Conservation (phyloP, 805 yeast genomes). For the Debaryomyces tyrocola region DNA sequence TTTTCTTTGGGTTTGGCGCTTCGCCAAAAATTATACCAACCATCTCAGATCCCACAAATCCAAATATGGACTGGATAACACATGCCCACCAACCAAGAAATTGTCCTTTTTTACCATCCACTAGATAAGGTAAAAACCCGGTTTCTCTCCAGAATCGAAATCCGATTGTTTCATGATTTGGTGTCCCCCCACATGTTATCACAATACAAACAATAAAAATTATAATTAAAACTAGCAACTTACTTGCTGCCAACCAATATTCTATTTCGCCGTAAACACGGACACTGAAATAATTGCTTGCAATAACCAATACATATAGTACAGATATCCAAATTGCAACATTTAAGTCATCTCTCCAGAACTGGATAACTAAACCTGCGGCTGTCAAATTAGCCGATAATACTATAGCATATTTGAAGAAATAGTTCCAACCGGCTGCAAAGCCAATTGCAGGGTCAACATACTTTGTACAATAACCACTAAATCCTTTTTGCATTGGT, state of each 20-base stretch:
- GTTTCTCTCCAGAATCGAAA: slow-evolving; percentile 8
- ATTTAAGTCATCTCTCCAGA: slow-evolving; percentile 6
- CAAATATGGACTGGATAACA: slow-evolving; percentile 38
- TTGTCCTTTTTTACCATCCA: slow-evolving; percentile 17
- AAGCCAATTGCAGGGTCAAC: slow-evolving; percentile 63
- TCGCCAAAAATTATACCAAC: slow-evolving; percentile 11
- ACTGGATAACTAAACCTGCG: slow-evolving; percentile 6
- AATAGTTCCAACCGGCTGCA: slow-evolving; percentile 34
- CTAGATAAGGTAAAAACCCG: slow-evolving; percentile 6
- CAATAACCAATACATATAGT: slow-evolving; percentile 3
- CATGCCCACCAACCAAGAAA: slow-evolving; percentile 35
- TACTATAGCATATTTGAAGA: slow-evolving; percentile 6
- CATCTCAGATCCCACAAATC: slow-evolving; percentile 11
- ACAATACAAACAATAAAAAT: slow-evolving; percentile 5
- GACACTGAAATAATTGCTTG: slow-evolving; percentile 6
- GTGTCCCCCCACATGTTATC: slow-evolving; percentile 8
- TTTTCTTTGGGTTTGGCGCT: slow-evolving; percentile 19
- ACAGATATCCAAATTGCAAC: slow-evolving; percentile 8
- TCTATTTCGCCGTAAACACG: slow-evolving; percentile 9
- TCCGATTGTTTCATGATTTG: slow-evolving; percentile 3
- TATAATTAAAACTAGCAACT: slow-evolving; percentile 4
- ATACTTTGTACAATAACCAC: slow-evolving; percentile 57
- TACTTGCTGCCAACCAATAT: slow-evolving; percentile 4
- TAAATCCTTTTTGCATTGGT: slow-evolving; percentile 65
- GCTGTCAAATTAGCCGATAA: slow-evolving; percentile 4